Percentiles rank a stretch among this genome's conserved stretches.
phyloP scores from a whole-genome alignment of 73 alveolate species.

The Paramecium tetraurelia region DNA sequence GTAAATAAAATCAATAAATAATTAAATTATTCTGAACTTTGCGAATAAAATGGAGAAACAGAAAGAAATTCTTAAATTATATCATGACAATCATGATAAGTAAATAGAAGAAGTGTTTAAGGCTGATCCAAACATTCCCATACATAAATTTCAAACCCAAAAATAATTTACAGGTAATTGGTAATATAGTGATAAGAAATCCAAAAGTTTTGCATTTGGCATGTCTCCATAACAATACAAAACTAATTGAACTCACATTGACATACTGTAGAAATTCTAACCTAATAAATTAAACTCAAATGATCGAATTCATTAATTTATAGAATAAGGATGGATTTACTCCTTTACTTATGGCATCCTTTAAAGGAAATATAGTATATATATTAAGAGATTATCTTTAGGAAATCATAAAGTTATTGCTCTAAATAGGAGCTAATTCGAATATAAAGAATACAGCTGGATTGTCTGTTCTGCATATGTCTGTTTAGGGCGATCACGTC shows the following conservation, averaged over 20 bases:
- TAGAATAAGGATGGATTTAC: constrained; percentile 52
- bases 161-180: constrained; percentile 27
- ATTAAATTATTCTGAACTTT: background rate
- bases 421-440: background rate
- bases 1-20: background rate
- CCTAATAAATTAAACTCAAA: background rate
- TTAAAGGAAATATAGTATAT: constrained; percentile 37
- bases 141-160: background rate
- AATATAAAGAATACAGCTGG: background rate
- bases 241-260: background rate
- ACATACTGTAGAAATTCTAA: background rate
- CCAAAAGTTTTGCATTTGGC: constrained; percentile 20
- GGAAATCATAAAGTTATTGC: background rate
- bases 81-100: background rate
- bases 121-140: background rate
- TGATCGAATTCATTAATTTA: background rate
- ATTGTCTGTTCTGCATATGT: constrained; percentile 29
- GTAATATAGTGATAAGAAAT: background rate
- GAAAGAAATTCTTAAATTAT: background rate
- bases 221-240: background rate
- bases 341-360: constrained; percentile 24
- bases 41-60: background rate
- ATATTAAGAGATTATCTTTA: background rate
- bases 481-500: constrained; percentile 43
- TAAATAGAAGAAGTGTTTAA: background rate